These are phyloP conservation scores for Firmiana major DNA, from an alignment of 345 rosid species.

Conservation along the genomic window DNA sequence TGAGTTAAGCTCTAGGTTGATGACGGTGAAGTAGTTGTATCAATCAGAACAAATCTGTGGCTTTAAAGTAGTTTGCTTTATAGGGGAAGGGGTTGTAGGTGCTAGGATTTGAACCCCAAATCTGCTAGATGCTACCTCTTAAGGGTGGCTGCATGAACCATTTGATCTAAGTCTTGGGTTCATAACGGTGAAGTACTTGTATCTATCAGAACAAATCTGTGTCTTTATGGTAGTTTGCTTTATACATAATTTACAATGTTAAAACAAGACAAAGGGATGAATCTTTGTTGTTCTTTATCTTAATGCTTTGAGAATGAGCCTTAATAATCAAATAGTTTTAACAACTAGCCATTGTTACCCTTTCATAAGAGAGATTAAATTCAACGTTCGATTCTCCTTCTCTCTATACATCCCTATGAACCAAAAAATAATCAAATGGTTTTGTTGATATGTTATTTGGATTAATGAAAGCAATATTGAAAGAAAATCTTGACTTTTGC, in stretches of 20 bases:
- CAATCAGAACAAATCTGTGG: not conserved
- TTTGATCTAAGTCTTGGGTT: too few relatives aligned
- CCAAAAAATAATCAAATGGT: not conserved
- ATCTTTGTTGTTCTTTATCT: not conserved
- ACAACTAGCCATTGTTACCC: too few relatives aligned
- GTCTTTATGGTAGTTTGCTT: not conserved
- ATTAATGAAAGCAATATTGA: not conserved
- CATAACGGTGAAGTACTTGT: not conserved
- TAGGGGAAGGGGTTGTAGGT: too few relatives aligned
- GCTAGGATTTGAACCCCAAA: too few relatives aligned
- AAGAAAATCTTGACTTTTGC: constrained; percentile 17
- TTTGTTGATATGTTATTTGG: not conserved
- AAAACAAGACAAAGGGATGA: not conserved
- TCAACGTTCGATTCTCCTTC: too few relatives aligned
- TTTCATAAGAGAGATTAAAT: too few relatives aligned
- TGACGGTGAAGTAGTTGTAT: not conserved
- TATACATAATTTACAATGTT: not conserved
- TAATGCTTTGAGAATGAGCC: not conserved
- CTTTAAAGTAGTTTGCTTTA: not conserved
- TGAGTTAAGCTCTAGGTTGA: too few relatives aligned
- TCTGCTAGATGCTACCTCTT: too few relatives aligned
- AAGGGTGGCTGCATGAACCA: too few relatives aligned
- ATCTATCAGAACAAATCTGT: not conserved
- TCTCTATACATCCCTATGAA: too few relatives aligned
- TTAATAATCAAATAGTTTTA: not conserved